Conservation (phyloP, 2,329 filamentous ascomycete species). For the Exophiala spinifera region DNA sequence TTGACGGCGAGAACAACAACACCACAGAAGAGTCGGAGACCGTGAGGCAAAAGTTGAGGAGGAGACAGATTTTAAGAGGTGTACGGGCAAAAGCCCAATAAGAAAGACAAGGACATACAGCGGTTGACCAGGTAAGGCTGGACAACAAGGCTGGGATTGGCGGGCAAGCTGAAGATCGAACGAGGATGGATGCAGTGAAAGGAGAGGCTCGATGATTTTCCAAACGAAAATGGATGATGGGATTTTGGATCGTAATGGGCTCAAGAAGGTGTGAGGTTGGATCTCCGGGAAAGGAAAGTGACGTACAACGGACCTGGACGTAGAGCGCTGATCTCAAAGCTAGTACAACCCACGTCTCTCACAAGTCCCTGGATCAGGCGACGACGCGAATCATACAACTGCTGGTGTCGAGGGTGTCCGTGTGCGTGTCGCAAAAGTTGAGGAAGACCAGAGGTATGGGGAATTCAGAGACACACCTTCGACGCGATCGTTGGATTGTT, state of each 20-base stretch:
- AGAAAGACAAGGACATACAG: not conserved
- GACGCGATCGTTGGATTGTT: too few species aligned
- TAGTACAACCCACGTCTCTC: constrained; percentile 1
- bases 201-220: not conserved
- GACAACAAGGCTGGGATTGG: not conserved
- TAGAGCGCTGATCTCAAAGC: constrained; percentile 3
- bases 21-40: not conserved
- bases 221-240: not conserved
- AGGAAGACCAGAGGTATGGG: not conserved
- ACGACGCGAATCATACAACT: too few species aligned
- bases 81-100: not conserved
- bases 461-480: not conserved
- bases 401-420: too few species aligned
- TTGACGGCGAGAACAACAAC: too few species aligned
- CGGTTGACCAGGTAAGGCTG: not conserved
- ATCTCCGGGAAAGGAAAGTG: constrained; percentile 11
- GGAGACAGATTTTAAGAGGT: not conserved
- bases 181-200: constrained; percentile 2
- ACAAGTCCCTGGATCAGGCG: not conserved
- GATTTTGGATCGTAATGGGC: constrained; percentile 4
- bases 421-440: too few species aligned
- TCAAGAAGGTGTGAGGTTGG: not conserved
- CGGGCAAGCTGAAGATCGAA: constrained; percentile 6
- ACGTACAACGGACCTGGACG: constrained; percentile 18
- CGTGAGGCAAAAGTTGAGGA: not conserved